Conservation (phyloP, 1,284 basidiomycete genomes). For the Calocybe gambosa region DNA sequence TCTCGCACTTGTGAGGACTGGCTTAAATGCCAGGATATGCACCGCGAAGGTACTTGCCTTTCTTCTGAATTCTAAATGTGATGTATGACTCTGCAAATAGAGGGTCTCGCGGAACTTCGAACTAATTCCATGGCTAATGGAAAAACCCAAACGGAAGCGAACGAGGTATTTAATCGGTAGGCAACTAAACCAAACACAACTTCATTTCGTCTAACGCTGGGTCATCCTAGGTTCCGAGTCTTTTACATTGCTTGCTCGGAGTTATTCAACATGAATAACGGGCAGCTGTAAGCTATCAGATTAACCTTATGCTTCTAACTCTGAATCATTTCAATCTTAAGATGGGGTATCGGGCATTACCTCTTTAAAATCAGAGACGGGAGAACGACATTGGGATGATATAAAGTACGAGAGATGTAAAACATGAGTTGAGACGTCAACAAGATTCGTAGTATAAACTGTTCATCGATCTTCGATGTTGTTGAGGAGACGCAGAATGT, state of each 20-base stretch:
- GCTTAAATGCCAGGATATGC: slow-evolving; percentile 57
- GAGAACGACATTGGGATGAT: background rate
- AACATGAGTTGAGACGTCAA: background rate
- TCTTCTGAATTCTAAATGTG: background rate
- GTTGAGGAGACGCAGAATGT: slow-evolving; percentile 68
- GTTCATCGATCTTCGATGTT: slow-evolving; percentile 42
- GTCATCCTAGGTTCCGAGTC: slow-evolving; percentile 51
- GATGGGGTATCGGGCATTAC: slow-evolving; percentile 36
- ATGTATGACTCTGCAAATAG: slow-evolving; percentile 10
- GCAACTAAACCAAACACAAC: background rate
- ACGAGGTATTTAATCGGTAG: slow-evolving; percentile 56
- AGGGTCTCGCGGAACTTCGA: slow-evolving; percentile 48
- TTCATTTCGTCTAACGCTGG: background rate
- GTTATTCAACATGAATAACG: slow-evolving; percentile 61
- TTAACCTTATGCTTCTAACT: background rate
- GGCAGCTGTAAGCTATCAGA: slow-evolving; percentile 49
- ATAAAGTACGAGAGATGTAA: slow-evolving; percentile 6
- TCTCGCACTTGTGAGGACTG: slow-evolving; percentile 65
- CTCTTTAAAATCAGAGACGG: slow-evolving; percentile 27
- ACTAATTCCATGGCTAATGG: slow-evolving; percentile 34
- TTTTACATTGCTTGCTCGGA: slow-evolving; percentile 77
- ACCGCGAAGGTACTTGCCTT: slow-evolving; percentile 29
- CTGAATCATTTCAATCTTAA: slow-evolving; percentile 9
- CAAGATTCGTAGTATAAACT: background rate
- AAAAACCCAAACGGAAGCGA: slow-evolving; percentile 32